Conservation (phyloP, 305 asterid species). For the Ilex paraguariensis region DNA sequence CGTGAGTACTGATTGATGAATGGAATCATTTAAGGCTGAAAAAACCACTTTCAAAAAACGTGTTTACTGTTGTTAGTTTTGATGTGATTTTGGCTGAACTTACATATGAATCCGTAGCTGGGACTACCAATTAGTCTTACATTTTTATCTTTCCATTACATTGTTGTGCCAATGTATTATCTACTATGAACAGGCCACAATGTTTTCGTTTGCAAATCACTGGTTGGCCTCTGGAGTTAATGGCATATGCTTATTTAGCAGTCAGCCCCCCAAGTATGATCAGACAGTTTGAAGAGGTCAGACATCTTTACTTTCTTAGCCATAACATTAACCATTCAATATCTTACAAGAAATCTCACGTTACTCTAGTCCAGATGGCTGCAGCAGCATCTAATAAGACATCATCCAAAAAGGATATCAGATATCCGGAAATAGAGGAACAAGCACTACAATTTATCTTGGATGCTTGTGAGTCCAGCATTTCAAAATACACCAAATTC, state of each 20-base stretch:
- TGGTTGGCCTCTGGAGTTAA: constrained; percentile 93
- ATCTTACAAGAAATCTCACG: not conserved
- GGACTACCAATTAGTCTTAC: too few relatives aligned
- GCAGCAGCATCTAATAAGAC: constrained; percentile 81
- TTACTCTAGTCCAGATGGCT: constrained; percentile 52
- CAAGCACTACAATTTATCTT: constrained; percentile 77
- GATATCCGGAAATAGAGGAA: constrained; percentile 75
- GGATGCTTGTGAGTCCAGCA: constrained; percentile 73
- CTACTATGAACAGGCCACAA: constrained; percentile 50
- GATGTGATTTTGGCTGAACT: too few relatives aligned
- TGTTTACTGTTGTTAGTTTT: too few relatives aligned
- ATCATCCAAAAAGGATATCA: constrained; percentile 48
- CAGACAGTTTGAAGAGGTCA: constrained; percentile 67
- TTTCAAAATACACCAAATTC: constrained; percentile 84
- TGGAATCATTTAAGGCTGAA: constrained; percentile 1
- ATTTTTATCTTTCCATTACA: too few relatives aligned
- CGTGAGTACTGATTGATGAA: constrained; percentile 40
- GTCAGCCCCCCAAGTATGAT: constrained; percentile 86
- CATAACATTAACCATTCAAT: not conserved
- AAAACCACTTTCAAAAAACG: not conserved
- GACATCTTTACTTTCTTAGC: constrained; percentile 5
- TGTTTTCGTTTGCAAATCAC: constrained; percentile 81
- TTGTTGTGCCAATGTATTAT: constrained; percentile 5
- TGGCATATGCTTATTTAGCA: constrained; percentile 92
- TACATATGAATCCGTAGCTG: too few relatives aligned